phyloP scores from a whole-genome alignment of 2,329 filamentous ascomycete genomes.

The Westerdykella ornata region DNA sequence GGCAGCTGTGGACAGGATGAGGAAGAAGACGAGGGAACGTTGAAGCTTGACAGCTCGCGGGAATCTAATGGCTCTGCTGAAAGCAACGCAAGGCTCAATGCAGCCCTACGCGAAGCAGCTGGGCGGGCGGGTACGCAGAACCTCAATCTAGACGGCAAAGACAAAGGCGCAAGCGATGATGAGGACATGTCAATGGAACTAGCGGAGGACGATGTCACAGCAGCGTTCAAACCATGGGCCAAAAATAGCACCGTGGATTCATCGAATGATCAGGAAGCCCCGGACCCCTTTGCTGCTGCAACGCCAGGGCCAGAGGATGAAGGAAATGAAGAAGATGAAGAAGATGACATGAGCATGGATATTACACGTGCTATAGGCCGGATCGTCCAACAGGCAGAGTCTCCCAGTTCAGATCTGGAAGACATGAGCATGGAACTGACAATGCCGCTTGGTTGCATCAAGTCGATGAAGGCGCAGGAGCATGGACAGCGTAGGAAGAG shows the following conservation, averaged over 20 bases:
- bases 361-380: constrained; percentile 76
- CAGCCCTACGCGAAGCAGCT: constrained; percentile 68
- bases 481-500: constrained; percentile 30
- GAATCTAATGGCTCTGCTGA: constrained; percentile 53
- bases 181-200: constrained; percentile 49
- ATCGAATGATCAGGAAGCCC: constrained; percentile 19
- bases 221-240: constrained; percentile 66
- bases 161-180: constrained; percentile 31
- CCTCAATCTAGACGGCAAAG: constrained; percentile 47
- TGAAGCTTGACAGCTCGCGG: constrained; percentile 49
- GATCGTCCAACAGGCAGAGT: constrained; percentile 54
- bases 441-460: constrained; percentile 48
- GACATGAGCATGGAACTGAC: constrained; percentile 53
- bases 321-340: constrained; percentile 42
- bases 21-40: constrained; percentile 67
- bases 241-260: constrained; percentile 51
- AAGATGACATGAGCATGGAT: constrained; percentile 85
- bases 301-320: constrained; percentile 30
- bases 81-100: constrained; percentile 68
- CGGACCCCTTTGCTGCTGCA: constrained; percentile 37
- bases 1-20: constrained; percentile 50
- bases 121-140: constrained; percentile 67
- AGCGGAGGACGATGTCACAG: constrained; percentile 62
- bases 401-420: constrained; percentile 36
- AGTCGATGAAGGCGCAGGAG: constrained; percentile 26